phyloP scores from a whole-genome alignment of 805 yeast species.

The Wickerhamiella azymoides region DNA sequence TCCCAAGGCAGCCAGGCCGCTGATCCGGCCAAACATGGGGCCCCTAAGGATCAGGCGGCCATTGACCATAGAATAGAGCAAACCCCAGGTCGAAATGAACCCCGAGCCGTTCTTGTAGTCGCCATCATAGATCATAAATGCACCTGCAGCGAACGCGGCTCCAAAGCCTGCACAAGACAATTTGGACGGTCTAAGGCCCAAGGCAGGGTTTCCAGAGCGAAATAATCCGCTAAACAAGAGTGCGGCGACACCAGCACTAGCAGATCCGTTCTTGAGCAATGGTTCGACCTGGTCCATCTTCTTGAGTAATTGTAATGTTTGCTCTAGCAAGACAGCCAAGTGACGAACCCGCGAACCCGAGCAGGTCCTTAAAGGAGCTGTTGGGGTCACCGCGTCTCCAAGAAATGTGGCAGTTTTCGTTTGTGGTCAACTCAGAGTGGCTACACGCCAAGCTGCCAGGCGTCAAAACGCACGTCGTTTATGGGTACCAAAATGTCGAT shows the following conservation, averaged over 20 bases:
- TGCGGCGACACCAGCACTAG: neutral
- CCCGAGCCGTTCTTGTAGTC: conserved; percentile 22
- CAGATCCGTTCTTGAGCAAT: neutral
- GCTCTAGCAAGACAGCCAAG: neutral
- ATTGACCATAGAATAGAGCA: conserved; percentile 18
- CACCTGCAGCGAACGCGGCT: conserved; percentile 19
- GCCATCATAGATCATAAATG: conserved; percentile 21
- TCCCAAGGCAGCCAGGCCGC: neutral
- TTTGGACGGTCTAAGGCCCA: conserved; percentile 13
- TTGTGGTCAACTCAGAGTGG: conserved; percentile 19
- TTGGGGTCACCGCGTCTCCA: conserved; percentile 9
- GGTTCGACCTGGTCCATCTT: neutral
- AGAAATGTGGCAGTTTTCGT: conserved; percentile 25
- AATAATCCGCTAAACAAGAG: neutral
- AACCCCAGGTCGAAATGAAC: conserved; percentile 19
- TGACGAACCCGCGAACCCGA: neutral
- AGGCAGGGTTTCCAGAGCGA: conserved; percentile 4
- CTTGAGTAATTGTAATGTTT: neutral
- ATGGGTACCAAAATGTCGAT: conserved; percentile 14
- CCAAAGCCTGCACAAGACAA: conserved; percentile 19
- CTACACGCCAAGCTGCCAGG: conserved; percentile 15
- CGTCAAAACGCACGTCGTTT: conserved; percentile 16
- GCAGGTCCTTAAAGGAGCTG: neutral
- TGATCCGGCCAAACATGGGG: neutral
- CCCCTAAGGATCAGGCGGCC: conserved; percentile 9